Conservation (phyloP, 176 grass and related monocot genomes). For the Neostapfia colusana region DNA sequence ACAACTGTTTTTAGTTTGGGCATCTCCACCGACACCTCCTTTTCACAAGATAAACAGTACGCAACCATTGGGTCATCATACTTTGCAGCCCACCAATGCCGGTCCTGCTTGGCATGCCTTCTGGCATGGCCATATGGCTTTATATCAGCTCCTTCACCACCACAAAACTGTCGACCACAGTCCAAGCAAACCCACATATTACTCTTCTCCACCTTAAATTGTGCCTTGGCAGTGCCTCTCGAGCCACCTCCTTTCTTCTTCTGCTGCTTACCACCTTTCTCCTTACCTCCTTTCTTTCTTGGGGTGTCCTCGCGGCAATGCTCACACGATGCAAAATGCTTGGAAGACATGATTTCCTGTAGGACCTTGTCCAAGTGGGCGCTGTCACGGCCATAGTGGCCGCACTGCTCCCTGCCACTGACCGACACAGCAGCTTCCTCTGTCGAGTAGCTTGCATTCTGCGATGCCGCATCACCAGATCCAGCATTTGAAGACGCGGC, state of each 20-base stretch:
- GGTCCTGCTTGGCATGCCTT: constrained; percentile 84
- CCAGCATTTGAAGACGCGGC: constrained; percentile 24
- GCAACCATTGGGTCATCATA: constrained; percentile 45
- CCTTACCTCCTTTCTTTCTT: constrained; percentile 45
- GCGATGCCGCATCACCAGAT: constrained; percentile 41
- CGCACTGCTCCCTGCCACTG: constrained; percentile 56
- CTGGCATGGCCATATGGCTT: constrained; percentile 88
- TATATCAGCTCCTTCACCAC: constrained; percentile 51
- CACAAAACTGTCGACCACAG: constrained; percentile 73
- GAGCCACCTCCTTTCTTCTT: constrained; percentile 65
- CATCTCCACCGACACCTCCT: constrained; percentile 55
- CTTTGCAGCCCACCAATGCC: constrained; percentile 66
- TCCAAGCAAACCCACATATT: constrained; percentile 83
- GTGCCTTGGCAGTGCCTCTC: constrained; percentile 28
- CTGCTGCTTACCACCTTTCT: constrained; percentile 63
- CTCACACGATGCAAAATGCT: constrained; percentile 53
- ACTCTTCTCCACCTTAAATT: constrained; percentile 45
- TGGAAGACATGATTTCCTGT: constrained; percentile 54
- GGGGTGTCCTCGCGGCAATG: constrained; percentile 78
- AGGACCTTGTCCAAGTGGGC: constrained; percentile 62
- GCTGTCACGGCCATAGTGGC: constrained; percentile 51
- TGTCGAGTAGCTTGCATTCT: constrained; percentile 27
- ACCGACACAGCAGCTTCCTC: constrained; percentile 39
- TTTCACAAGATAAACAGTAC: constrained; percentile 79
- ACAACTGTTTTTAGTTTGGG: constrained; percentile 45